Percentiles rank a stretch among this genome's conserved stretches.
phyloP scores from a whole-genome alignment of 805 yeast species.

The Saturnispora hagleri region DNA sequence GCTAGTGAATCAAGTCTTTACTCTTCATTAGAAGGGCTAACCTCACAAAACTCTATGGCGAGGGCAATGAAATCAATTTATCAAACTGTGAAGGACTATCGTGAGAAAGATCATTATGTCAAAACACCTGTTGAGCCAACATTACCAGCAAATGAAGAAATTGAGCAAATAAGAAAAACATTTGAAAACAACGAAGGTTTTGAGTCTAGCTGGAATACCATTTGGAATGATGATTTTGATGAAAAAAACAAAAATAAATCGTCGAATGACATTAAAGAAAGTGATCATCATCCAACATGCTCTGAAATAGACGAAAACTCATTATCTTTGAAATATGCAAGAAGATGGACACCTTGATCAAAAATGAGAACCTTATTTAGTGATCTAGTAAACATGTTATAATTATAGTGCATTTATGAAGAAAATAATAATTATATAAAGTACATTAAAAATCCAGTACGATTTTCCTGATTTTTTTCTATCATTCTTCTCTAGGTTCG shows the following conservation, averaged over 20 bases:
- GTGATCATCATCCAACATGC: not conserved
- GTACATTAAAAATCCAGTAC: not conserved
- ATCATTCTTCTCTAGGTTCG: conserved; percentile 4
- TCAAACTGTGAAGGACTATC: conserved; percentile 8
- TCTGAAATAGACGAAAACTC: conserved; percentile 7
- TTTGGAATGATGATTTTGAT: not conserved
- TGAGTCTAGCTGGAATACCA: conserved; percentile 1
- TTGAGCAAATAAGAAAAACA: not conserved
- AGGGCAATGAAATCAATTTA: not conserved
- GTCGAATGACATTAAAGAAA: not conserved
- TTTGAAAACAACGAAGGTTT: not conserved
- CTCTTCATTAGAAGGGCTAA: not conserved
- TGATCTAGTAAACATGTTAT: not conserved
- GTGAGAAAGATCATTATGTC: conserved; percentile 1
- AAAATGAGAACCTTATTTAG: not conserved
- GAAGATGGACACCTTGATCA: conserved; percentile 5
- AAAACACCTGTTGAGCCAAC: conserved; percentile 10
- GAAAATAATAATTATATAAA: not conserved
- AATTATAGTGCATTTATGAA: not conserved
- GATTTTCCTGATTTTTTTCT: not conserved
- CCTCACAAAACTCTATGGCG: not conserved
- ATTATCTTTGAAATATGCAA: conserved; percentile 3
- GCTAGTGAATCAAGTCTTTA: not conserved
- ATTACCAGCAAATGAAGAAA: not conserved
- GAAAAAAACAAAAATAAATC: not conserved